phyloP scores from a whole-genome alignment of 2,329 filamentous ascomycete genomes.

The Verticillium dahliae region DNA sequence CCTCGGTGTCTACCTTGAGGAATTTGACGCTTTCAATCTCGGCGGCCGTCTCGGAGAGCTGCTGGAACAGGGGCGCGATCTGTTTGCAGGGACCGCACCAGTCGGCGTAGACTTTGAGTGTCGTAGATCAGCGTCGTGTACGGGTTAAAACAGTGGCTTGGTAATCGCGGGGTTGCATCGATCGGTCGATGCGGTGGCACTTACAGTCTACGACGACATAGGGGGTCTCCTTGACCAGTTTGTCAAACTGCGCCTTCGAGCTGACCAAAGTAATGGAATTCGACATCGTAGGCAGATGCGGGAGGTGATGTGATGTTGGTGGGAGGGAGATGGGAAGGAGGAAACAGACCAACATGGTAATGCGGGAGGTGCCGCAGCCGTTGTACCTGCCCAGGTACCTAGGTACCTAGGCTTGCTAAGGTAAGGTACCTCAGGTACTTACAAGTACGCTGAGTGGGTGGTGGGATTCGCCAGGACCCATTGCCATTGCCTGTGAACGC shows the following conservation, averaged over 20 bases:
- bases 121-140: neutral
- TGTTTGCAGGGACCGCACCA: constrained; percentile 81
- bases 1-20: constrained; percentile 78
- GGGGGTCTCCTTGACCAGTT: constrained; percentile 62
- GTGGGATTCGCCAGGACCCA: neutral
- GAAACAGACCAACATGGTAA: constrained; percentile 45
- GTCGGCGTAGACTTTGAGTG: constrained; percentile 69
- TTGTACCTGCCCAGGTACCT: constrained; percentile 24
- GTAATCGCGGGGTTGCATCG: constrained; percentile 10
- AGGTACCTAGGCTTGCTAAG: too few relatives aligned
- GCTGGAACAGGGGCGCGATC: constrained; percentile 77
- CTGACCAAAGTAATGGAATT: constrained; percentile 18
- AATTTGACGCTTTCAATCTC: constrained; percentile 71
- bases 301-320: neutral
- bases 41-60: constrained; percentile 65
- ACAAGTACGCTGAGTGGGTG: constrained; percentile 15
- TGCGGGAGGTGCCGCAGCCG: constrained; percentile 38
- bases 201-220: constrained; percentile 87
- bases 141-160: neutral
- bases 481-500: neutral
- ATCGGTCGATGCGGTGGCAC: constrained; percentile 25
- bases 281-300: neutral
- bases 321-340: neutral
- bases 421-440: too few relatives aligned
- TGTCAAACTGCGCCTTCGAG: constrained; percentile 57